Evolutionary conservation across 2,329 filamentous ascomycete species (phyloP), one percentile per base, ranked within the genome.

Genomic region (Paraconiothyrium sp.): DNA sequence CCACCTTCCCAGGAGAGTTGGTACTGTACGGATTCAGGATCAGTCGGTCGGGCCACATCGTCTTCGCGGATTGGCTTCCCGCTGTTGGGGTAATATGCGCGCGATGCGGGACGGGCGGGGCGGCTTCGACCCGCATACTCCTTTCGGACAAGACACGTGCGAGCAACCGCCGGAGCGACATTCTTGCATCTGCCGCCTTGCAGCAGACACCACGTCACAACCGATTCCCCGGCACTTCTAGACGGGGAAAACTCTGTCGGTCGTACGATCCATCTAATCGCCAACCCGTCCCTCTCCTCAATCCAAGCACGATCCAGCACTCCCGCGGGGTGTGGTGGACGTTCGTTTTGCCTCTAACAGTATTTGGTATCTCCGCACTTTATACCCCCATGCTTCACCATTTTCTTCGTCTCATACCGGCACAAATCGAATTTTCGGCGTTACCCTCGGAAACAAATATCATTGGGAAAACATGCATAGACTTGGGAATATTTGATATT

Each of bases 51-150:
- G 41, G 54, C 32, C 43, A 30, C 43, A n/a, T 37, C 48, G 24
- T 35, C 22, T 11, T 56, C 16, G 24, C 30, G 32, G 43, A 30
- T 56, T 56, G 54, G 54, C 32, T 20, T 56, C 41, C 47, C 10
- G 57, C 20, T 52, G 35, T 46, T 46, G 16, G 49, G 35, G 51
- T 37, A 35, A 37, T 56, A 41, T 52, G 55, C 49, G 56, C 59
- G 51, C 56, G 57, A 47, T 47, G 56, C 51, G 51, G 56, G 60
- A 56, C 60, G 51, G 52, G 44, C 48, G 58, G 54, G 52, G 52
- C 51, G 59, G 59, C 54, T 50, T 63, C 62, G 60, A 63, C 57
- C 63, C 61, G 61, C 54, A 61, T 62, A 56, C 59, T 60, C 41
- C 32, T 61, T 64, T 62, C 32, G 59, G 61, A 57, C 47, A 47